Conservation (phyloP, 1,139 yeast species). For the Pneumocystis canis region DNA sequence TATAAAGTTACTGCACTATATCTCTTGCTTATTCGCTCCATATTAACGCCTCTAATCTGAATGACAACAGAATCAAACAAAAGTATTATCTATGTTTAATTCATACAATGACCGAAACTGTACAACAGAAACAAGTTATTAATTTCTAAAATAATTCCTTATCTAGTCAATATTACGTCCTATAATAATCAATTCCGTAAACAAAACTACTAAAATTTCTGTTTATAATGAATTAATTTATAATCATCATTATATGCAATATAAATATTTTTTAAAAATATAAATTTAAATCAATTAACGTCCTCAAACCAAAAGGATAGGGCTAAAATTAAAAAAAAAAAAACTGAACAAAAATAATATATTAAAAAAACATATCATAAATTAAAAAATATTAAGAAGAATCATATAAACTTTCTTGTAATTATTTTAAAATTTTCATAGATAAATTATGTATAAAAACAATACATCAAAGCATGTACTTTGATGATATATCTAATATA, state of each 20-base stretch:
- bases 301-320: neutral
- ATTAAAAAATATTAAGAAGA: neutral
- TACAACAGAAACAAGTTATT: neutral
- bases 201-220: neutral
- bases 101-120: neutral
- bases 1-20: slow-evolving; percentile 26
- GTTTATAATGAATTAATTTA: neutral
- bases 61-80: neutral
- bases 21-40: slow-evolving; percentile 18
- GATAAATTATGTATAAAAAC: too few relatives aligned
- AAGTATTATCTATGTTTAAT: neutral
- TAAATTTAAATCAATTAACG: neutral
- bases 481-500: too few relatives aligned
- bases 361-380: neutral
- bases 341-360: neutral
- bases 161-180: neutral
- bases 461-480: too few relatives aligned
- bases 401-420: neutral
- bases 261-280: neutral
- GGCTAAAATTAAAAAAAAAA: neutral
- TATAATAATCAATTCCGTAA: neutral
- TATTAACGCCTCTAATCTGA: slow-evolving; percentile 19
- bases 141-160: neutral
- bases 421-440: neutral
- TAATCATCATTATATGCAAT: neutral